Conservation (phyloP, 371 early-diverging fungal genomes). For the Mucor piriformis region DNA sequence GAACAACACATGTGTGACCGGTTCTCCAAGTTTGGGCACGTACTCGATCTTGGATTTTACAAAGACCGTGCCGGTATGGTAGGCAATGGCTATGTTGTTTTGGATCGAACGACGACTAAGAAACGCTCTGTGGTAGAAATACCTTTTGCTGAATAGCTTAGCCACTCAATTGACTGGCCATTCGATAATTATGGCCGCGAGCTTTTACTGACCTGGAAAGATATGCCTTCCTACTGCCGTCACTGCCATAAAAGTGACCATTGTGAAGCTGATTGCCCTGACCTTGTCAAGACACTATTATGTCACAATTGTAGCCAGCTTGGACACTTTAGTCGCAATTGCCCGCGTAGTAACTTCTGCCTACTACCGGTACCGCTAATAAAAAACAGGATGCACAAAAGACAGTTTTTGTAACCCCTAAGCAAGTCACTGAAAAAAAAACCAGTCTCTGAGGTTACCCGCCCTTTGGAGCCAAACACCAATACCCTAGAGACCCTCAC, state of each 20-base stretch:
- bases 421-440: too few species aligned
- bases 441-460: too few species aligned
- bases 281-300: not conserved
- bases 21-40: not conserved
- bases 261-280: conserved; percentile 7
- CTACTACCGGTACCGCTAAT: not conserved
- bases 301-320: conserved; percentile 3
- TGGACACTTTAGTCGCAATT: not conserved
- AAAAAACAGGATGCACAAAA: not conserved
- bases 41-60: not conserved
- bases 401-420: not conserved
- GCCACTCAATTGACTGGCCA: not conserved
- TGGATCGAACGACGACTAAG: not conserved
- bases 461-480: too few species aligned
- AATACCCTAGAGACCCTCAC: not conserved
- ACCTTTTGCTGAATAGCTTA: not conserved
- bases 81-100: not conserved
- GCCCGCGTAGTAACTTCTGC: not conserved
- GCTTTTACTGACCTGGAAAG: not conserved
- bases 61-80: not conserved
- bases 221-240: conserved; percentile 3
- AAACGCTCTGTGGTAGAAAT: too few species aligned
- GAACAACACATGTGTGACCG: not conserved
- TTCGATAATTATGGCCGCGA: not conserved
- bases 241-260: not conserved